Evolutionary conservation across 1,284 basidiomycete species (phyloP), one percentile per base, ranked within the genome.

Genomic region (Sanguinoderma infundibulare): DNA sequence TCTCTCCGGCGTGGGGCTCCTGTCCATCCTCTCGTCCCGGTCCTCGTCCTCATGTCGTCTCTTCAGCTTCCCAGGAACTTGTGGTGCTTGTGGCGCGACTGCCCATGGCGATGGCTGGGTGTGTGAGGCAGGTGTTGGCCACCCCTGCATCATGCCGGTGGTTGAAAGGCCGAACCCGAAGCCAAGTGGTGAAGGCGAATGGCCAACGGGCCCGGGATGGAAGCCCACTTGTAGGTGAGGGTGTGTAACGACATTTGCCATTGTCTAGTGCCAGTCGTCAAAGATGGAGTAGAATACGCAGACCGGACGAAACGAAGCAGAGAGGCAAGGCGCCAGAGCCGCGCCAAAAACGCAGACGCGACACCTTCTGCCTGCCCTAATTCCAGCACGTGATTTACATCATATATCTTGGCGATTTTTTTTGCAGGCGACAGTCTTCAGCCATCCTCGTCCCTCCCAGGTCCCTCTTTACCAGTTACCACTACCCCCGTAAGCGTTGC

Each of bases 1-100:
- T 50, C 89, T 82, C 74, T 92, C 90, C 22, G 90, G 91, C 8
- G 90, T 91, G 10, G 91, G 90, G 67, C 90, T 92, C 65, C 90
- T 82, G 72, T 92, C 90, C 91, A 92, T 92, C 20, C 85, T 81
- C 62, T 88, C 83, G 67, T 92, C 90, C 55, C 81, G 75, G 42
- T 73, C 74, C 22, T 67, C 77, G 22, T 82, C 88, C 35, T 92
- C 91, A 63, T 82, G 79, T 55, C 87, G 79, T 59, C 91, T 78
- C 72, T 92, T 92, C 70, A 83, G 66, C 46, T 85, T 81, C 24
- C 70, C 71, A 74, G 60, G 77, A 71, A 70, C 76, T 68, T 72
- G 72, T 32, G 60, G 59, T 51, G 60, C 68, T 38, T 59, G 60
- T 20, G 62, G 57, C 9, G 64, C 22, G 10, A 62, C 54, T 49